phyloP scores from a whole-genome alignment of 2,329 filamentous ascomycete species.

The Aspergillus fijiensis region DNA sequence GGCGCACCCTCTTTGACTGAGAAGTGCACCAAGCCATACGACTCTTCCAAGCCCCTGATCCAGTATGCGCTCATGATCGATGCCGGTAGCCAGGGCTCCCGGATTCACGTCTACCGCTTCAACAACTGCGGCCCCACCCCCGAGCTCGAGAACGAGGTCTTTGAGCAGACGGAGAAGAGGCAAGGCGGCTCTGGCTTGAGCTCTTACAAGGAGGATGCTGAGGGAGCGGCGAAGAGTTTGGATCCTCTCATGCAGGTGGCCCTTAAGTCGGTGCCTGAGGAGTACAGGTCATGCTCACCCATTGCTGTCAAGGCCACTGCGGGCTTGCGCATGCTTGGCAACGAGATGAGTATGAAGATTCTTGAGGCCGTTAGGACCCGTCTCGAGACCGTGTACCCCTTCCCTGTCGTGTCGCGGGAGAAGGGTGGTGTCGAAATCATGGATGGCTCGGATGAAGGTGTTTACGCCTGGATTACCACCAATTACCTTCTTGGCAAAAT shows the following conservation, averaged over 20 bases:
- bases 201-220: conserved; percentile 80
- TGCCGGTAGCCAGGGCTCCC: conserved; percentile 93
- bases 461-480: conserved; percentile 98
- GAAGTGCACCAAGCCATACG: conserved; percentile 79
- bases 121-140: conserved; percentile 98
- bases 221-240: conserved; percentile 84
- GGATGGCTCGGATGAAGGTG: conserved; percentile 95
- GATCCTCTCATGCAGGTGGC: conserved; percentile 86
- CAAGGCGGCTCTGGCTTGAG: conserved; percentile 78
- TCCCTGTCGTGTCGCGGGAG: conserved; percentile 84
- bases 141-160: conserved; percentile 87
- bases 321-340: conserved; percentile 81
- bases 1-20: conserved; percentile 56
- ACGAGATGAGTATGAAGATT: conserved; percentile 78
- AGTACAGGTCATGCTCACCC: conserved; percentile 86
- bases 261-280: conserved; percentile 78
- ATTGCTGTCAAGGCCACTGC: conserved; percentile 98
- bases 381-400: conserved; percentile 86
- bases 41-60: conserved; percentile 86
- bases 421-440: conserved; percentile 92
- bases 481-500: conserved; percentile 99
- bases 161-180: conserved; percentile 88
- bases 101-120: conserved; percentile 98
- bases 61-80: conserved; percentile 99
- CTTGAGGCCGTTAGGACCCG: conserved; percentile 78